phyloP scores from a whole-genome alignment of 2,329 filamentous ascomycete species.

The Alternaria hordeiaustralica region DNA sequence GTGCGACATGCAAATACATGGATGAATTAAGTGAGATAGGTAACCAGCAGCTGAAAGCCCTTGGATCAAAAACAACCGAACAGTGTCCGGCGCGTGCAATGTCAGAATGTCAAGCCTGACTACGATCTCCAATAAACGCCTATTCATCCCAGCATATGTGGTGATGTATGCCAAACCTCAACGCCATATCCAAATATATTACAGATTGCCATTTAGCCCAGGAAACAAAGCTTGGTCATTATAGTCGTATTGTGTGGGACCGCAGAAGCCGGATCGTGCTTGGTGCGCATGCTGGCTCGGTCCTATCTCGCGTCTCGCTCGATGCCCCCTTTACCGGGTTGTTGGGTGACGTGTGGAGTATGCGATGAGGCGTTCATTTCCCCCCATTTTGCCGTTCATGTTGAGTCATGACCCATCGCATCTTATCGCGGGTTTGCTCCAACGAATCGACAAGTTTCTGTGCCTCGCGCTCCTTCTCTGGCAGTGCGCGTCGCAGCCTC shows the following conservation, averaged over 20 bases:
- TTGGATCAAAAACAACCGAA: neutral
- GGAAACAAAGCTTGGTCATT: constrained; percentile 25
- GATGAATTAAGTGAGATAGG: neutral
- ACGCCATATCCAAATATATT: constrained; percentile 30
- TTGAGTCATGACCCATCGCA: constrained; percentile 71
- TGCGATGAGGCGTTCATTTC: neutral
- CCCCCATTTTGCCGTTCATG: constrained; percentile 28
- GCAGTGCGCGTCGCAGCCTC: constrained; percentile 62
- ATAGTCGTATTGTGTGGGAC: constrained; percentile 18
- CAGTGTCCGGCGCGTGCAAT: neutral
- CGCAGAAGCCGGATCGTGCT: neutral
- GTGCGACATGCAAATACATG: neutral
- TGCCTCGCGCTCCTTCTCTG: constrained; percentile 66
- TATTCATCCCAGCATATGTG: neutral
- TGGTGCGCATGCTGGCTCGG: neutral
- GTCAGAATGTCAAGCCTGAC: neutral
- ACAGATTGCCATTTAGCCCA: constrained; percentile 26
- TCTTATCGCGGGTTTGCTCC: constrained; percentile 67
- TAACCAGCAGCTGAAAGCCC: too few species aligned
- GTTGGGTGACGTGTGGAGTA: neutral
- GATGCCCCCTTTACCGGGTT: neutral
- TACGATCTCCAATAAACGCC: constrained; percentile 2
- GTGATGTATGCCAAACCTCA: constrained; percentile 11
- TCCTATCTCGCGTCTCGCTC: neutral
- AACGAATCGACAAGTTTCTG: constrained; percentile 65